Evolutionary conservation across 192 early-diverging fungal genomes (phyloP), one percentile per base, ranked within the genome.

Genomic region (Allomyces arbusculus): DNA sequence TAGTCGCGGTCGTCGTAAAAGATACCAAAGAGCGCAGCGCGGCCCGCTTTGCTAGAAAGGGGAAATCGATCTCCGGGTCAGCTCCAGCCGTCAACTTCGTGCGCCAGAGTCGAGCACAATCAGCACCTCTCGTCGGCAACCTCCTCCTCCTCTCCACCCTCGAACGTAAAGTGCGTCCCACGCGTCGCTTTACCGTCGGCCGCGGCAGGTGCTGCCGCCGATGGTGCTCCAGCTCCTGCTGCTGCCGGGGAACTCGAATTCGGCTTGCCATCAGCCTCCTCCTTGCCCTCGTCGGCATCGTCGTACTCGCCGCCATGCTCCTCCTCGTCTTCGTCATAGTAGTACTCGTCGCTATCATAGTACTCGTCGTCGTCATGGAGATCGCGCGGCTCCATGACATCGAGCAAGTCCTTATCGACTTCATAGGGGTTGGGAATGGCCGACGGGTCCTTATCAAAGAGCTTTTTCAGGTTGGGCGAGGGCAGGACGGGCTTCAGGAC

Each of bases 1-100:
- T 97, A 99, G 44, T 90, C 80, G 64, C 82, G 78, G 74, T 99
- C 92, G 67, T 89, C 87, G 73, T 89, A 91, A 67, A 88, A 91
- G 58, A 95, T 79, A 66, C 96, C 94, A 68, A 91, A 87, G 64
- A 94, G 71, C 6, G 96, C 87, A 7, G 92, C 87, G 71, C 89
- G 70, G 12, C 88, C 85, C 24, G 80, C 76, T 40, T 40, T 40
- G 33, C 33, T 40, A 8, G 7, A 40, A 7, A 8, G 2, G 26
- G 4, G 0, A 40, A 40, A 8, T 40, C 33, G 33, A 40, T 40
- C 33, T 40, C 33, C 7, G 33, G 33, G 33, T 40, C 7, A 40
- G 33, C 33, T 40, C 33, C 33, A 40, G 7, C 33, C 33, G 4
- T 40, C 33, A 3, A 40, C 33, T 40, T 40, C 3, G 0, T 7